Percentiles rank a stretch among this genome's conserved stretches.
These are phyloP conservation scores for Ophiocordyceps camponoti-leonardi DNA, from an alignment of 2,329 filamentous ascomycete genomes.

Conservation along the genomic window DNA sequence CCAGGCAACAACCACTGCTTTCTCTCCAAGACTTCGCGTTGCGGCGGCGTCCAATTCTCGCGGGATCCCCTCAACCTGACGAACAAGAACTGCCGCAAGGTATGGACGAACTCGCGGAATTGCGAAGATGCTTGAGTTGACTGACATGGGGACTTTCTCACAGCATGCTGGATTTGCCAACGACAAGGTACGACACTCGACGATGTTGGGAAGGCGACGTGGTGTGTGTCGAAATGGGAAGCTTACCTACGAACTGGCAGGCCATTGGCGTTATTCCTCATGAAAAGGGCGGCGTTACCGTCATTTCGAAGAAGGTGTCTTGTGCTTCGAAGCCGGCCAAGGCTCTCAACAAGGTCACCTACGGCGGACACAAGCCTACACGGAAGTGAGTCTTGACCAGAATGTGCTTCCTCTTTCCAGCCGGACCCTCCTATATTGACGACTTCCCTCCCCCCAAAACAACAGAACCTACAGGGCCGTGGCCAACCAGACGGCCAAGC, in stretches of 20 bases:
- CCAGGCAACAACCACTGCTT: constrained; percentile 75
- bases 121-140: not conserved
- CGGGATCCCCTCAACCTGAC: constrained; percentile 84
- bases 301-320: constrained; percentile 72
- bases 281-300: constrained; percentile 63
- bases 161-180: constrained; percentile 88
- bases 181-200: constrained; percentile 51
- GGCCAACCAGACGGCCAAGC: constrained; percentile 67
- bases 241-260: constrained; percentile 24
- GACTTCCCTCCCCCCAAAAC: constrained; percentile 4
- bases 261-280: constrained; percentile 63
- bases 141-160: constrained; percentile 15
- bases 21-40: constrained; percentile 75
- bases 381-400: constrained; percentile 39
- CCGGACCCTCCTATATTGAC: constrained; percentile 3
- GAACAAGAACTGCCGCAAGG: constrained; percentile 87
- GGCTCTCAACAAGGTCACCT: constrained; percentile 46
- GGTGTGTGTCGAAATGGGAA: not conserved
- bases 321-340: constrained; percentile 57
- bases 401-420: no score
- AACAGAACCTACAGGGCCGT: constrained; percentile 74
- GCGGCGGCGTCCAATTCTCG: constrained; percentile 77
- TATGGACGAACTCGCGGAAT: constrained; percentile 18
- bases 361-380: constrained; percentile 54
- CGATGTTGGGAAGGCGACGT: not conserved